These are phyloP conservation scores for Pterocarpus santalinus DNA, from an alignment of 306 rosid genomes.

Conservation along the genomic window DNA sequence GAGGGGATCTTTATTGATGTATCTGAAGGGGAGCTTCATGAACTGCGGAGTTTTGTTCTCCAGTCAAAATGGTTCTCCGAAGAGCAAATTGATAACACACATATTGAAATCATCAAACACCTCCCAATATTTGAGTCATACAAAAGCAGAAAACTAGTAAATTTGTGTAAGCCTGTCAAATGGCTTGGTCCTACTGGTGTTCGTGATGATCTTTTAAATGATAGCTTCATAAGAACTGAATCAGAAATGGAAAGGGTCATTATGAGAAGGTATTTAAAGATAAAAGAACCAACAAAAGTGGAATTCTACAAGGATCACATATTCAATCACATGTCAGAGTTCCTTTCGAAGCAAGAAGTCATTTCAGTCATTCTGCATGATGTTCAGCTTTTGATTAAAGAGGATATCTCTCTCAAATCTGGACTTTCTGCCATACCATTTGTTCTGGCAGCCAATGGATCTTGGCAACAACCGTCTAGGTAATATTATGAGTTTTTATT, in stretches of 20 bases:
- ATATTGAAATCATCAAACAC: slow-evolving; percentile 72
- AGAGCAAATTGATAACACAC: slow-evolving; percentile 68
- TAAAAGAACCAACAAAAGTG: slow-evolving; percentile 77
- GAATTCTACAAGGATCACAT: slow-evolving; percentile 90
- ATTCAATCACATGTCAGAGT: slow-evolving; percentile 75
- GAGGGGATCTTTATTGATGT: slow-evolving; percentile 75
- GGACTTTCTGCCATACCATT: slow-evolving; percentile 71
- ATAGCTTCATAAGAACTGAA: slow-evolving; percentile 83
- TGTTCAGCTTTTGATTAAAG: slow-evolving; percentile 73
- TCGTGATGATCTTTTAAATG: slow-evolving; percentile 78
- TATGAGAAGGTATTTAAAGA: slow-evolving; percentile 71
- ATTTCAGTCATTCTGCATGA: slow-evolving; percentile 78
- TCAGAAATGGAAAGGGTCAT: slow-evolving; percentile 82
- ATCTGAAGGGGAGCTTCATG: slow-evolving; percentile 93
- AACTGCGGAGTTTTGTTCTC: slow-evolving; percentile 91
- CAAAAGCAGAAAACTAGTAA: slow-evolving; percentile 78
- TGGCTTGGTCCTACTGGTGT: slow-evolving; percentile 87
- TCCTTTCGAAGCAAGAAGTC: slow-evolving; percentile 64
- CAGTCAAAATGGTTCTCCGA: slow-evolving; percentile 96
- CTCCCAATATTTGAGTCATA: slow-evolving; percentile 92
- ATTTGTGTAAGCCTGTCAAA: slow-evolving; percentile 82
- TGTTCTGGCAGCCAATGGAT: slow-evolving; percentile 91
- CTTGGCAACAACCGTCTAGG: slow-evolving; percentile 94
- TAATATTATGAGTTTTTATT: slow-evolving; percentile 38
- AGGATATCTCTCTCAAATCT: slow-evolving; percentile 71